Conservation (phyloP, 257 asterid species). For the Solanum etuberosum region DNA sequence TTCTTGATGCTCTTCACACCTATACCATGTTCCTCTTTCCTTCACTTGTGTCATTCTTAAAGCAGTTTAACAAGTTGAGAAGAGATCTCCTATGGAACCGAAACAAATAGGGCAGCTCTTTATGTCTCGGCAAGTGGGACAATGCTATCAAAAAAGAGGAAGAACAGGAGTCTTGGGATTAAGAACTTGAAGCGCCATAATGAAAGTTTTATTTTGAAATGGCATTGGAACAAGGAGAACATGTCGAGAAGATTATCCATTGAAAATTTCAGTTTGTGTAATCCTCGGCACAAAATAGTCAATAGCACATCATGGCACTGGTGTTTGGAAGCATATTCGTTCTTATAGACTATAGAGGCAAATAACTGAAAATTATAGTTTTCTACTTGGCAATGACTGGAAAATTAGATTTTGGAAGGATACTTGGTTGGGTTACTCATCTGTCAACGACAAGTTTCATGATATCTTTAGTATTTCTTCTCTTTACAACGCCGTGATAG, state of each 20-base stretch:
- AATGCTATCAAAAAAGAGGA: neutral
- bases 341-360: neutral
- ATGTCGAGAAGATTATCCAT: neutral
- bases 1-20: neutral
- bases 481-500: neutral
- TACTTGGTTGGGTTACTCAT: neutral
- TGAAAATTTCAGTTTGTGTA: neutral
- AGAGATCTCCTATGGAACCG: neutral
- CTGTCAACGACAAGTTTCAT: neutral
- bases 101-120: neutral
- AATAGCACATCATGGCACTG: neutral
- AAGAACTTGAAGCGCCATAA: neutral
- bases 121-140: neutral
- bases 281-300: neutral
- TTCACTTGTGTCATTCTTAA: neutral
- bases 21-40: neutral
- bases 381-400: neutral
- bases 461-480: neutral
- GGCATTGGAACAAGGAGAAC: neutral
- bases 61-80: neutral
- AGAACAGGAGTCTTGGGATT: neutral
- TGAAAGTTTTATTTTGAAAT: neutral
- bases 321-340: neutral
- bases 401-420: neutral
- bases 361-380: neutral